Percentiles rank a stretch among this genome's conserved stretches.
phyloP scores from a whole-genome alignment of 2,329 filamentous ascomycete species.

The Pseudogymnoascus sp. region DNA sequence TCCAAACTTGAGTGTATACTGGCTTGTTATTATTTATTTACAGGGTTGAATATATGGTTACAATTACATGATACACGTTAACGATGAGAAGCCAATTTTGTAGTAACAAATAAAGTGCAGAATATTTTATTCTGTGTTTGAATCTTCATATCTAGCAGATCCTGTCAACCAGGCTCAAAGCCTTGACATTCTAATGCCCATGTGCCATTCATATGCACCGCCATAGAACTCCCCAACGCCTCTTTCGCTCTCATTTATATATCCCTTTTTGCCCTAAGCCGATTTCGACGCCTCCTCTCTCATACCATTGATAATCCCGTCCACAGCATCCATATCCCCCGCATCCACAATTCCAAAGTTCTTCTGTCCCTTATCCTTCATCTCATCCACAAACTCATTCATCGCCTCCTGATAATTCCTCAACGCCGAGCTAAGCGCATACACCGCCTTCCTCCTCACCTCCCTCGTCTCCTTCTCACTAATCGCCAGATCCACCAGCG shows the following conservation, averaged over 20 bases:
- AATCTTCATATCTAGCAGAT: neutral
- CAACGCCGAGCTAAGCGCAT: constrained; percentile 76
- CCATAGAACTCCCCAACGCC: constrained; percentile 3
- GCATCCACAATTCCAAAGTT: constrained; percentile 62
- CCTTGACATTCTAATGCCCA: neutral
- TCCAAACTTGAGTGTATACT: neutral
- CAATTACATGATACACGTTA: neutral
- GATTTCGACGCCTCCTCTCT: constrained; percentile 38
- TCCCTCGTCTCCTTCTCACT: constrained; percentile 49
- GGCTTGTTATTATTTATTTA: neutral
- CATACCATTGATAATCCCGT: constrained; percentile 62
- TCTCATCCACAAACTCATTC: constrained; percentile 56
- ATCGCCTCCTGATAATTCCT: constrained; percentile 85
- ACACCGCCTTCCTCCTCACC: constrained; percentile 79
- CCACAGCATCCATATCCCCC: constrained; percentile 77
- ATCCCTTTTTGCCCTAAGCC: neutral
- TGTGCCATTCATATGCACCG: neutral
- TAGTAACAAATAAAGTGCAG: neutral
- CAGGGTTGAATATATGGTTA: neutral
- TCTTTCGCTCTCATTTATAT: neutral
- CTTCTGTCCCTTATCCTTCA: constrained; percentile 48
- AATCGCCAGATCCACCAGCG: constrained; percentile 57
- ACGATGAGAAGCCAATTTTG: neutral
- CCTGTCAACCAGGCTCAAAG: neutral
- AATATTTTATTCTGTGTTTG: neutral